Evolutionary conservation across 2,329 filamentous ascomycete genomes (phyloP).

Genomic region (Venturia effusa): DNA sequence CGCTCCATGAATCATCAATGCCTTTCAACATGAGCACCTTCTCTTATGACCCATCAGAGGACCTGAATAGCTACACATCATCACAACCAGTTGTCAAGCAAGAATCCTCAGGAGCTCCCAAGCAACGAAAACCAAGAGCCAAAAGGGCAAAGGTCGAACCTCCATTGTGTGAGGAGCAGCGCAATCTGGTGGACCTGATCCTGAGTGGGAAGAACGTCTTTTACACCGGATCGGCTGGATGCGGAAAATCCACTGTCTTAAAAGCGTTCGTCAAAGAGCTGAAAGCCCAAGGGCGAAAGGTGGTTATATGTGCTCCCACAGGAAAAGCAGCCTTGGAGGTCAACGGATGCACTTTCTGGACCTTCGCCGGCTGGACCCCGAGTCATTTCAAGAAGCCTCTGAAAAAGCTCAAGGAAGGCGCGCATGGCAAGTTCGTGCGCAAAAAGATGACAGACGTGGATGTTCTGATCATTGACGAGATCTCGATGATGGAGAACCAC

Average conservation of each 20-base stretch:
- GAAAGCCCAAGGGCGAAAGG: conserved; percentile 22
- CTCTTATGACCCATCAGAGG: neutral
- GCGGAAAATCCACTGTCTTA: conserved; percentile 47
- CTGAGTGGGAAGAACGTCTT: conserved; percentile 46
- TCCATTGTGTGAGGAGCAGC: conserved; percentile 37
- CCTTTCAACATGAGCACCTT: neutral
- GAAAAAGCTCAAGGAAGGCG: conserved; percentile 21
- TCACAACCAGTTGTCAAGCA: neutral
- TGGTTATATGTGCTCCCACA: conserved; percentile 48
- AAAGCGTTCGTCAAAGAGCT: conserved; percentile 37
- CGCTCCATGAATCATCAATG: neutral
- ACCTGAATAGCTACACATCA: neutral
- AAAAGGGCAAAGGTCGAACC: conserved; percentile 4
- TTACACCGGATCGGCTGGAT: conserved; percentile 53
- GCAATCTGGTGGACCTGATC: conserved; percentile 40
- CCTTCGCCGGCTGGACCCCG: conserved; percentile 46
- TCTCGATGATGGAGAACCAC: conserved; percentile 52
- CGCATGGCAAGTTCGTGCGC: conserved; percentile 24
- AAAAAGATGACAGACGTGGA: conserved; percentile 35
- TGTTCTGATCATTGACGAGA: conserved; percentile 54
- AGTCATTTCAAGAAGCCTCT: conserved; percentile 34
- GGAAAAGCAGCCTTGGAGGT: conserved; percentile 48
- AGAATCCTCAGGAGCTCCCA: neutral
- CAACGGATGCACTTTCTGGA: conserved; percentile 45
- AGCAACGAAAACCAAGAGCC: neutral